Percentiles rank a stretch among this genome's conserved stretches.
Evolutionary conservation across 208 protist genomes (phyloP).

Genomic region (Phytomonas sp.): DNA sequence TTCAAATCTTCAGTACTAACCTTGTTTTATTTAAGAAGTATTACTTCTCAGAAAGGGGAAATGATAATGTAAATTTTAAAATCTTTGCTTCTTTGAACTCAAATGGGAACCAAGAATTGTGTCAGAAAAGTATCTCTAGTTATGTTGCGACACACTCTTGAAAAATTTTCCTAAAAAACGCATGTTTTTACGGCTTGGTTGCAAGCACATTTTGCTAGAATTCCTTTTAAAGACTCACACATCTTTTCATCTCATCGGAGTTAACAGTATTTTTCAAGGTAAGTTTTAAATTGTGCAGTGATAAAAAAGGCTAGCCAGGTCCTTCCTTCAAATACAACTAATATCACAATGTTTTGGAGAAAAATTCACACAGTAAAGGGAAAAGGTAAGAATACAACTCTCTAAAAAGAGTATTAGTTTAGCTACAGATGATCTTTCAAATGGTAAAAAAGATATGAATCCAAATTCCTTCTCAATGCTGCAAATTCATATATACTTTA

Average conservation of each 20-base stretch:
- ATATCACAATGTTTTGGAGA: conserved; percentile 3
- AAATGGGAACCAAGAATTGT: background rate
- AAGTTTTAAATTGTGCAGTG: background rate
- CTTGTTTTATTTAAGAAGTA: background rate
- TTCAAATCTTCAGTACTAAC: background rate
- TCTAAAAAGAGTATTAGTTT: conserved; percentile 9
- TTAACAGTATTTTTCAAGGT: background rate
- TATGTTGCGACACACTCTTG: background rate
- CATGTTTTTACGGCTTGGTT: background rate
- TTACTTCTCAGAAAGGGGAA: background rate
- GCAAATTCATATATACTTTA: background rate
- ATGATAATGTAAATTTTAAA: background rate
- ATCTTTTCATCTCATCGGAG: background rate
- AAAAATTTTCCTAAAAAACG: background rate
- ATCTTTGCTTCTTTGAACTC: background rate
- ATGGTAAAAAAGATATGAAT: background rate
- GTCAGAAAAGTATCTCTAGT: background rate
- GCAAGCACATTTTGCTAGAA: background rate
- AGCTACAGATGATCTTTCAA: background rate
- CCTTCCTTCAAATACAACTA: background rate
- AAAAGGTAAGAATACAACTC: conserved; percentile 15
- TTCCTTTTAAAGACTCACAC: background rate
- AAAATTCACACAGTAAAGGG: conserved; percentile 13
- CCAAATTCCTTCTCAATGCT: background rate
- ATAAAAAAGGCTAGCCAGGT: background rate